A percentile compares a stretch with the other conserved stretches of the same genome.
phyloP scores from a whole-genome alignment of 805 yeast genomes.

The Candida mattraensis region DNA sequence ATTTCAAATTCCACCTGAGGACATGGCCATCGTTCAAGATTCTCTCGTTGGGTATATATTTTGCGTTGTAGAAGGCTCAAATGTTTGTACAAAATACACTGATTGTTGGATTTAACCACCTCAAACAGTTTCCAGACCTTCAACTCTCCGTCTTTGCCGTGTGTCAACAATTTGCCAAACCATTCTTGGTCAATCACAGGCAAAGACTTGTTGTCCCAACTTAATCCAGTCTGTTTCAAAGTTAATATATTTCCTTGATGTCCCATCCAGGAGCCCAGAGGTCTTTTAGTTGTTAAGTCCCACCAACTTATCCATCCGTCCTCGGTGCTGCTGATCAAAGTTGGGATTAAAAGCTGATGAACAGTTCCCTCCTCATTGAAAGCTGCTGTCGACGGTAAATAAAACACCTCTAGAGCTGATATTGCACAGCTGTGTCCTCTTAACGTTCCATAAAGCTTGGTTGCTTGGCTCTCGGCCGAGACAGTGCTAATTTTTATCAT shows the following conservation, averaged over 20 bases:
- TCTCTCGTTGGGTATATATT: conserved; percentile 21
- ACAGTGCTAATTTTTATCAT: conserved; percentile 3
- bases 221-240: conserved; percentile 43
- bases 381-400: conserved; percentile 20
- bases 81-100: conserved; percentile 17
- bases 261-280: conserved; percentile 56
- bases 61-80: conserved; percentile 18
- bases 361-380: conserved; percentile 1
- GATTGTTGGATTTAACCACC: conserved; percentile 12
- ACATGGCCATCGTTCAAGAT: conserved; percentile 15
- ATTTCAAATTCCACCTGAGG: conserved; percentile 42
- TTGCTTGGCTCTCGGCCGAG: conserved; percentile 5
- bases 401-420: conserved; percentile 13
- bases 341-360: conserved; percentile 33
- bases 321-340: conserved; percentile 57
- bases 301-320: conserved; percentile 65
- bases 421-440: conserved; percentile 19
- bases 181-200: conserved; percentile 27
- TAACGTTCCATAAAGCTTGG: conserved; percentile 16
- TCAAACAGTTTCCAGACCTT: conserved; percentile 45
- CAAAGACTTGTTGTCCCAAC: conserved; percentile 23
- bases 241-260: conserved; percentile 55
- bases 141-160: conserved; percentile 62
- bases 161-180: conserved; percentile 54
- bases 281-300: conserved; percentile 58